Percentiles rank a stretch among this genome's conserved stretches.
These are phyloP conservation scores for Leccinum barrowsii DNA, from an alignment of 768 basidiomycete species.

Conservation along the genomic window DNA sequence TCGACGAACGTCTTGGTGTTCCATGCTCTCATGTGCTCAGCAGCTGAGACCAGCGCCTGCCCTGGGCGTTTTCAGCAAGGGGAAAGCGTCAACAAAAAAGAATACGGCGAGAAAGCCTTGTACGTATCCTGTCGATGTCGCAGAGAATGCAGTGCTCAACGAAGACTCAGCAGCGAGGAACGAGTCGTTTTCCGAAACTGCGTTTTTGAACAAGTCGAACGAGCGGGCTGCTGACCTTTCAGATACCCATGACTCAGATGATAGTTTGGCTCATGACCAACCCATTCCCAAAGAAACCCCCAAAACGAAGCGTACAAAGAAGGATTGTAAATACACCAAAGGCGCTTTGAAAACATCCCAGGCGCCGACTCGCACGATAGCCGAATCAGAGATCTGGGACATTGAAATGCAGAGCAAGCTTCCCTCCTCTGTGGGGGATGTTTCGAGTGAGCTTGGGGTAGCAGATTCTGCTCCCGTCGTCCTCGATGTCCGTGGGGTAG, in stretches of 20 bases:
- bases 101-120: constrained; percentile 16
- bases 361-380: constrained; percentile 1
- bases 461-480: constrained; percentile 30
- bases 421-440: constrained; percentile 19
- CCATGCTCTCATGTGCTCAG: background rate
- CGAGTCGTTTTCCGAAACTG: constrained; percentile 43
- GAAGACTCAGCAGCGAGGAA: constrained; percentile 10
- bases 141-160: background rate
- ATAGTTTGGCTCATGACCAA: constrained; percentile 16
- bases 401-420: constrained; percentile 43
- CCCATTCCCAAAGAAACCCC: constrained; percentile 6
- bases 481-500: constrained; percentile 32
- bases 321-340: background rate
- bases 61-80: constrained; percentile 37
- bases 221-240: constrained; percentile 8
- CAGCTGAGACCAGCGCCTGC: constrained; percentile 30
- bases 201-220: constrained; percentile 38
- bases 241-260: constrained; percentile 3
- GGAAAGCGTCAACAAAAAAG: constrained; percentile 32
- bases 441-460: constrained; percentile 15
- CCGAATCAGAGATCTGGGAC: constrained; percentile 51
- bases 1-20: background rate
- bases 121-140: constrained; percentile 4
- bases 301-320: constrained; percentile 1
- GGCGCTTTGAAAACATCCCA: background rate